Evolutionary conservation across 2,329 filamentous ascomycete genomes (phyloP), one percentile per base, ranked within the genome.

Genomic region (Xylariaceae sp.): DNA sequence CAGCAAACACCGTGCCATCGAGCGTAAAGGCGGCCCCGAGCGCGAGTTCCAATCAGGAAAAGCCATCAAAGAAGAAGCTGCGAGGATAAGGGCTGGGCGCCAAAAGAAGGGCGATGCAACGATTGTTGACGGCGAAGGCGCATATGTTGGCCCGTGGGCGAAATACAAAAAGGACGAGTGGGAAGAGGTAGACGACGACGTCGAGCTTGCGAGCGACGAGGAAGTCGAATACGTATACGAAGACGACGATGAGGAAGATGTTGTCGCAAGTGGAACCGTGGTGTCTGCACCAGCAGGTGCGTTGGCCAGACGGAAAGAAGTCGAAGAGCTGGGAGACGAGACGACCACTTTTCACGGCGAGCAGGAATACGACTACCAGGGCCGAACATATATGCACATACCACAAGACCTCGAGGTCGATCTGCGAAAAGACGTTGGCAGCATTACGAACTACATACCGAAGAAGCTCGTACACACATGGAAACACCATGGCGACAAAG

Each of bases 91-190:
- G 38, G 74, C 83, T n/a, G 86, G 84, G 56, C 77, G 93, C 49
- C 90, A 97, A 66, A 82, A 74, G 55, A 96, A 93, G 62, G 93
- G 93, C 38, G 83, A 92, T 63, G 81, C 89, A 34, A 82, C 83
- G 16, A 77, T 96, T 32, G 85, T 91, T 0, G 91, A 95, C 59
- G 93, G 93, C 1, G 83, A 89, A 6, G 85, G 85, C 43, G 85
- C 90, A 37, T 98, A 98, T 66, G 79, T 95, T 29, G 94, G 94
- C 0, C 94, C 93, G 0, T 98, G 94, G 94, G 94, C 93, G 7
- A 83, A 78, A 63, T 95, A 94, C 62, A 77, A 76, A 57, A 76
- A 82, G 52, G 74, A 83, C 40, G 82, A 91, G 53, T 85, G 86
- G 57, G 85, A 90, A 54, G 79, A 86, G 47, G 82, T 88, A 16